Conservation (phyloP, 148 eudicot genomes). For the Talinum fruticosum region DNA sequence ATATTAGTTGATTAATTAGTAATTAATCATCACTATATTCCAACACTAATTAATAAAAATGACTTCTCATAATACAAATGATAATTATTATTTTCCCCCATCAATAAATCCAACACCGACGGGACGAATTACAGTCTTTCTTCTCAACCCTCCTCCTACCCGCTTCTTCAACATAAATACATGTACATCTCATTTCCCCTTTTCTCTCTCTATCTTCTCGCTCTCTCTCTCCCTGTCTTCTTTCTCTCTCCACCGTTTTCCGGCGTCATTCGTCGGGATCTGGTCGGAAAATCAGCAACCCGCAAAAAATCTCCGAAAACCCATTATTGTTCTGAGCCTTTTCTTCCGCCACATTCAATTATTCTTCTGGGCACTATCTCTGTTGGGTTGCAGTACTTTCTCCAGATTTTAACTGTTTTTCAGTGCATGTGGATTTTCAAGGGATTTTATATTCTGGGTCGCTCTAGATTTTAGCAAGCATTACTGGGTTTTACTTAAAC, state of each 20-base stretch:
- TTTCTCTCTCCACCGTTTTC: slow-evolving; percentile 7
- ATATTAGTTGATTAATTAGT: no score
- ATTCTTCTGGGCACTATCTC: background rate
- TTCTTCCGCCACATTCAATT: slow-evolving; percentile 4
- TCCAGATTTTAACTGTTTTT: background rate
- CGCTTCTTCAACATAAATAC: slow-evolving; percentile 20
- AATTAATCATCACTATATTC: background rate
- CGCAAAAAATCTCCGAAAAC: background rate
- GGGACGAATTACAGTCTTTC: slow-evolving; percentile 27
- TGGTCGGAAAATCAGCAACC: slow-evolving; percentile 21
- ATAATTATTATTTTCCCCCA: background rate
- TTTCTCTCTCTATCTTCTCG: background rate
- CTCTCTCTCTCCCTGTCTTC: background rate
- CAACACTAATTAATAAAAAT: background rate
- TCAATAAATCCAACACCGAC: slow-evolving; percentile 32
- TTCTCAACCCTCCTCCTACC: background rate
- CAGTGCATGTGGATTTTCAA: background rate
- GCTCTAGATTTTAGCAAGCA: slow-evolving; percentile 2
- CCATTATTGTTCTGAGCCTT: slow-evolving; percentile 1
- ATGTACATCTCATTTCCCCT: background rate
- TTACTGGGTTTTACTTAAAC: background rate
- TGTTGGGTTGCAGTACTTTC: background rate
- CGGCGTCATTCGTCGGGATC: slow-evolving; percentile 30
- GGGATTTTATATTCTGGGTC: slow-evolving; percentile 9
- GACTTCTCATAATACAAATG: background rate